Evolutionary conservation across 352 stramenopile species (phyloP), one percentile per base, ranked within the genome.

Genomic region (Globisporangium cederbergense): DNA sequence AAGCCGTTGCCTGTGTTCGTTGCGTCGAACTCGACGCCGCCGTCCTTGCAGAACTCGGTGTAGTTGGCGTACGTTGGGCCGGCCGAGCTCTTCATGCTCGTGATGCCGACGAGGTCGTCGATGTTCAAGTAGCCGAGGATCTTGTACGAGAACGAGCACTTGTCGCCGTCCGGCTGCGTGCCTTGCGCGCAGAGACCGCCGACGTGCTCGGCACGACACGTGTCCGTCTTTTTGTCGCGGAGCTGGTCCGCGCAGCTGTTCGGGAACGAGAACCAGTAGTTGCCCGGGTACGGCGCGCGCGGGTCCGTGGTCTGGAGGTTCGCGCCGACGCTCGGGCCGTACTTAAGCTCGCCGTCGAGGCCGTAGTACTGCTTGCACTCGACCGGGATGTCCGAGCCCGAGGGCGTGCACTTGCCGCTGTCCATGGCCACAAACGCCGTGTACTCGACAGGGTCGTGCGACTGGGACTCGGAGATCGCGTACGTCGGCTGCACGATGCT

Each of bases 221-320:
- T 51, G 2, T 77, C 71, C 14, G 68, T 78, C 78, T 91, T 91
- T 1, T 78, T 65, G 7, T 58, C 64, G 42, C 79, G 81, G 16
- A 64, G 56, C 66, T 86, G 74, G 30, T 73, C 67, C 36, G 68
- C 69, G 53, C 83, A 90, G 16, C 67, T 76, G 64, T 82, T 84
- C 28, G 80, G 83, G 75, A 74, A 89, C 50, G 83, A 90, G 75
- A 79, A 90, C 83, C 83, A 91, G 70, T 80, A 86, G 67, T 79
- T 88, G 66, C 68, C 67, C n/a, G 76, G 72, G 69, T 89, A 90
- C 36, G 79, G 79, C 9, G 80, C 81, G 16, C 77, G 78, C 5
- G 68, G 66, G 61, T 90, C 80, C 18, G 70, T 71, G 14, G 60
- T 59, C 61, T 81, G 68, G 30, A 72, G 57, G 49, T 83, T 71